Conservation (phyloP, 495 filamentous ascomycete species). For the Glutinoglossum americanum region DNA sequence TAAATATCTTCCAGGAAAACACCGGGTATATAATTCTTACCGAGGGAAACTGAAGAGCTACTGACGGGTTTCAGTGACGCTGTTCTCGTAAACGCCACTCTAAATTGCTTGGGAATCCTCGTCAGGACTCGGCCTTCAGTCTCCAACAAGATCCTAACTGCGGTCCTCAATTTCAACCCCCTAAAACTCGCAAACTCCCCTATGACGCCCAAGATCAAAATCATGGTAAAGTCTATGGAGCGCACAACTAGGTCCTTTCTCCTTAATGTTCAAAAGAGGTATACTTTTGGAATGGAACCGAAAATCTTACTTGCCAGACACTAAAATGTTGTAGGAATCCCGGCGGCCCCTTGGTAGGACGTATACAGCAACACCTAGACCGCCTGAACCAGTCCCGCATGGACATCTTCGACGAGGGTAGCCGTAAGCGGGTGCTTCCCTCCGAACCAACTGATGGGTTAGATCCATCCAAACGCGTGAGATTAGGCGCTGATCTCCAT, state of each 20-base stretch:
- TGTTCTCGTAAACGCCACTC: conserved; percentile 72
- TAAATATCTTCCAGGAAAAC: conserved; percentile 74
- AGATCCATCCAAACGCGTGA: conserved; percentile 46
- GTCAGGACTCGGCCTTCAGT: conserved; percentile 61
- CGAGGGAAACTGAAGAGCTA: neutral
- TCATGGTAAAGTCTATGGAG: conserved; percentile 81
- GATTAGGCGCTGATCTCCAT: conserved; percentile 32
- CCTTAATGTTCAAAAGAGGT: conserved; percentile 60
- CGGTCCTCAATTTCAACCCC: conserved; percentile 81
- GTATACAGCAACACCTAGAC: conserved; percentile 68
- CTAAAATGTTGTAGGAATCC: conserved; percentile 33
- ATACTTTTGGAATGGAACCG: conserved; percentile 8
- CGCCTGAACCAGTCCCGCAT: conserved; percentile 48
- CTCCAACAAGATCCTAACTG: conserved; percentile 61
- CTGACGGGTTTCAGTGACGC: conserved; percentile 39
- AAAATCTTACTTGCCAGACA: neutral
- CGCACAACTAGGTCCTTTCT: conserved; percentile 70
- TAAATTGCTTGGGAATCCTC: conserved; percentile 67
- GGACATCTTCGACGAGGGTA: conserved; percentile 56
- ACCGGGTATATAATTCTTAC: conserved; percentile 33
- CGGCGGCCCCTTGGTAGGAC: conserved; percentile 37
- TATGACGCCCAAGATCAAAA: conserved; percentile 53
- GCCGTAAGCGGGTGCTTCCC: conserved; percentile 52
- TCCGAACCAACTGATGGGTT: conserved; percentile 44
- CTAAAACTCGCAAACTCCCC: conserved; percentile 53